A percentile compares a stretch with the other conserved stretches of the same genome.
Conservation (phyloP, 441 rosid genomes). For the Macaranga tanarius region DNA sequence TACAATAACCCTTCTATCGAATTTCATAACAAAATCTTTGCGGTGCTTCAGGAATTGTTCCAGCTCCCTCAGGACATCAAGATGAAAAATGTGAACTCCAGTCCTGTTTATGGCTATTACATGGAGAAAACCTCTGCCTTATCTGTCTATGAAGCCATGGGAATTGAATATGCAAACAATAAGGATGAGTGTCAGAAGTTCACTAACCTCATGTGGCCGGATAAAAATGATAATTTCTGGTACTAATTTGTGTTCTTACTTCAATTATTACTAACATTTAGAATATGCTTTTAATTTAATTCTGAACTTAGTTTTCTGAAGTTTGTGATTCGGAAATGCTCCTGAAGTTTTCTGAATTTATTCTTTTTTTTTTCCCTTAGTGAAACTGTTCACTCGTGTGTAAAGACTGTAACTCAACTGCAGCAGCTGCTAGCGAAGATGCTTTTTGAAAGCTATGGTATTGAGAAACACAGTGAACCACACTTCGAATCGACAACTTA, state of each 20-base stretch:
- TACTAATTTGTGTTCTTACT: slow-evolving; percentile 7
- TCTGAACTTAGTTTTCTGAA: no score
- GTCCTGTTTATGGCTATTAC: no score
- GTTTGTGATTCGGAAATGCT: no score
- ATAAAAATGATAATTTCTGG: slow-evolving; percentile 57
- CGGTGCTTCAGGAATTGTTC: slow-evolving; percentile 42
- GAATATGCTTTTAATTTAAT: neutral
- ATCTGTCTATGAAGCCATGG: slow-evolving; percentile 62
- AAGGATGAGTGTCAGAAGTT: slow-evolving; percentile 46
- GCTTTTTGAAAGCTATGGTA: slow-evolving; percentile 67
- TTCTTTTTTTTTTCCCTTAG: slow-evolving; percentile 22
- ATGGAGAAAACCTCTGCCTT: slow-evolving; percentile 41
- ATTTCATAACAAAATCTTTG: slow-evolving; percentile 36
- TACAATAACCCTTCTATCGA: slow-evolving; percentile 35
- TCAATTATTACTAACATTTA: neutral
- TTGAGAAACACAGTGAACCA: slow-evolving; percentile 42
- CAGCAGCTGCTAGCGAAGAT: slow-evolving; percentile 47
- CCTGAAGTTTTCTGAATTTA: no score
- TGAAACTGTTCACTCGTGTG: slow-evolving; percentile 43
- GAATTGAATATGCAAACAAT: slow-evolving; percentile 48
- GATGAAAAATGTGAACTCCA: slow-evolving; percentile 47
- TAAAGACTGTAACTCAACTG: slow-evolving; percentile 41
- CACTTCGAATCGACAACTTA: slow-evolving; percentile 41
- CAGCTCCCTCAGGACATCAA: slow-evolving; percentile 58
- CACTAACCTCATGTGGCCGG: slow-evolving; percentile 65